Conservation (phyloP, 2,329 filamentous ascomycete genomes). For the Stemphylium lycopersici region DNA sequence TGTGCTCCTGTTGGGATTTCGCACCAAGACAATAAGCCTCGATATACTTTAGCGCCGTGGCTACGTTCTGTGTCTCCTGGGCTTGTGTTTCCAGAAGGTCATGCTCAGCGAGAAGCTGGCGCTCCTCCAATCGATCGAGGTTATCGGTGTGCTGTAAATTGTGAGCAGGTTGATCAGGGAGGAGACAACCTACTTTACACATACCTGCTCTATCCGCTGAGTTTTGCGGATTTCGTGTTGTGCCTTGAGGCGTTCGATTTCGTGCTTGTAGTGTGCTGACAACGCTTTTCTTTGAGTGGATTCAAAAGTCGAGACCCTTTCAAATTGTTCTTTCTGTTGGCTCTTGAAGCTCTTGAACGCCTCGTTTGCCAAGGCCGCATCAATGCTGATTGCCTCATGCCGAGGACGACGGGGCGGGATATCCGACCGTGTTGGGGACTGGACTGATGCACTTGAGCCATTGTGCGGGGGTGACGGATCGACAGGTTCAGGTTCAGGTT, state of each 20-base stretch:
- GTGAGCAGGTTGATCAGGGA: slow-evolving; percentile 25
- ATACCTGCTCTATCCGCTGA: slow-evolving; percentile 38
- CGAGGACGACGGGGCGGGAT: slow-evolving; percentile 14
- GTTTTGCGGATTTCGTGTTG: slow-evolving; percentile 29
- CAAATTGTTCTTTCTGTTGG: slow-evolving; percentile 41
- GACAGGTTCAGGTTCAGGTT: slow-evolving; percentile 32
- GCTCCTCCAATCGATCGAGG: slow-evolving; percentile 53
- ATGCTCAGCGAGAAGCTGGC: slow-evolving; percentile 52
- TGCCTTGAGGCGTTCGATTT: slow-evolving; percentile 27
- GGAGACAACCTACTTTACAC: slow-evolving; percentile 5
- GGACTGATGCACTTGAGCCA: slow-evolving; percentile 8
- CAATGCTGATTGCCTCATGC: slow-evolving; percentile 27
- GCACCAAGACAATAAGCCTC: slow-evolving; percentile 55
- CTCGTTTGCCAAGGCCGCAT: slow-evolving; percentile 33
- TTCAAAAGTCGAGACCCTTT: slow-evolving; percentile 40
- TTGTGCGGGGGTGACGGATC: slow-evolving; percentile 22
- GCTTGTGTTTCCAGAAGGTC: slow-evolving; percentile 51
- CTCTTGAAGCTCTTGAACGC: slow-evolving; percentile 32
- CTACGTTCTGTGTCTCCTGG: slow-evolving; percentile 51
- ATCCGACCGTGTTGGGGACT: slow-evolving; percentile 11
- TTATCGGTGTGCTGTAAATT: slow-evolving; percentile 44
- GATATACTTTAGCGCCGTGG: slow-evolving; percentile 56
- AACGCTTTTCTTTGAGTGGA: slow-evolving; percentile 42
- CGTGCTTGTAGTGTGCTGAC: slow-evolving; percentile 29
- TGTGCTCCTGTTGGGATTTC: slow-evolving; percentile 27